Evolutionary conservation across 352 stramenopile genomes (phyloP).

Genomic region (Achlya hypogyna): DNA sequence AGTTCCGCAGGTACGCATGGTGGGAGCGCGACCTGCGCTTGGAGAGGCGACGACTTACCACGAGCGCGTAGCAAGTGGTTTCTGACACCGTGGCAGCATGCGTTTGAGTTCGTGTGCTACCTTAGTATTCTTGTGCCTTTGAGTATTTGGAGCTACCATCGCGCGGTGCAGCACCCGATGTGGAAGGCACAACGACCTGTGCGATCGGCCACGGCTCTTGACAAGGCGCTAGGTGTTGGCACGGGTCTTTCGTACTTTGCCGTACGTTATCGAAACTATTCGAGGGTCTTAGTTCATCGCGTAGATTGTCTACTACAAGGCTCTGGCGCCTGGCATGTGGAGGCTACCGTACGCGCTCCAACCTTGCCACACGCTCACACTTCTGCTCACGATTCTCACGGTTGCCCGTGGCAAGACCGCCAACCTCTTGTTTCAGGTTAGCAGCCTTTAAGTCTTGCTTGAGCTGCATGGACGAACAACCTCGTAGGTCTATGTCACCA

Average conservation of each 20-base stretch:
- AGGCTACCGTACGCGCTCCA: constrained; percentile 14
- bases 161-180: constrained; percentile 8
- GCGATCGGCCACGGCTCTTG: background rate
- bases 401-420: background rate
- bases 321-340: background rate
- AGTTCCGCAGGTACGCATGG: background rate
- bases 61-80: background rate
- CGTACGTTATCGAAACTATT: background rate
- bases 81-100: constrained; percentile 17
- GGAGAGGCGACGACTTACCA: background rate
- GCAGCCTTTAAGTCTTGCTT: background rate
- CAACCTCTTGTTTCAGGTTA: constrained; percentile 17
- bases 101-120: constrained; percentile 13
- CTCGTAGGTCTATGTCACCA: constrained; percentile 18
- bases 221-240: background rate
- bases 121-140: constrained; percentile 2
- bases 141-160: constrained; percentile 1
- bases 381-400: constrained; percentile 1
- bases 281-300: too few species aligned
- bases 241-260: constrained; percentile 4
- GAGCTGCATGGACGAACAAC: background rate
- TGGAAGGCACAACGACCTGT: constrained; percentile 10
- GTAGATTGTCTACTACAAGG: constrained; percentile 20
- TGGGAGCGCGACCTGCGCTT: too few species aligned
- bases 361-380: constrained; percentile 7